Conservation (phyloP, 1,284 basidiomycete genomes). For the Leccinum laetum region DNA sequence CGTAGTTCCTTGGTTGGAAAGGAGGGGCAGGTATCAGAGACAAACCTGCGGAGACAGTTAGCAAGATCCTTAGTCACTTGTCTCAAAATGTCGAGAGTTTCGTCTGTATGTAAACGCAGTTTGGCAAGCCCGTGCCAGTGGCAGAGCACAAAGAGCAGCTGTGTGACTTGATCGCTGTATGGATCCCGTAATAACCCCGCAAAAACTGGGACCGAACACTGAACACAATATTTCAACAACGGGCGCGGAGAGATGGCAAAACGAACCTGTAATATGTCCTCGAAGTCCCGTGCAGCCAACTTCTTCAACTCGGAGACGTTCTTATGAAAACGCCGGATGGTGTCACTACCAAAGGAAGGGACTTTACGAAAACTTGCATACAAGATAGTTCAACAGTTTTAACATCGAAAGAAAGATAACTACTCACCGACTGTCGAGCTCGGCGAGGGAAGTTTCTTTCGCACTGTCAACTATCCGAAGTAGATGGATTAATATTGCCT, state of each 20-base stretch:
- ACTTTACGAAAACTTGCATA: background rate
- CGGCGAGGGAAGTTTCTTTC: background rate
- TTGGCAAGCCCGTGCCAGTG: background rate
- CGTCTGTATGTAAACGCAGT: background rate
- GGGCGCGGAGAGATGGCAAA: background rate
- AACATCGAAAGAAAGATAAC: background rate
- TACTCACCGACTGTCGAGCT: too few species aligned
- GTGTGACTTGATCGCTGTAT: background rate
- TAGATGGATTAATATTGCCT: background rate
- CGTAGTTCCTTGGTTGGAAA: background rate
- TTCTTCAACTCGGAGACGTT: background rate
- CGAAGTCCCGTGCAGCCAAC: background rate
- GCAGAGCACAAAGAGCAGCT: background rate
- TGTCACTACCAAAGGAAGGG: background rate
- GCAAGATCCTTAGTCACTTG: background rate
- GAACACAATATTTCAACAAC: background rate
- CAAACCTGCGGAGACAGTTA: background rate
- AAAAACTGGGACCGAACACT: background rate
- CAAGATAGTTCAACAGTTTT: background rate
- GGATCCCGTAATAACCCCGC: background rate
- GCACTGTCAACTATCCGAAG: background rate
- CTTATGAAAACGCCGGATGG: background rate
- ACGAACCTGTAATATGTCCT: background rate
- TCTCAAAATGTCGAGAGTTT: background rate
- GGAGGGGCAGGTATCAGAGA: background rate